phyloP scores from a whole-genome alignment of 345 rosid species.

The Aegle marmelos region DNA sequence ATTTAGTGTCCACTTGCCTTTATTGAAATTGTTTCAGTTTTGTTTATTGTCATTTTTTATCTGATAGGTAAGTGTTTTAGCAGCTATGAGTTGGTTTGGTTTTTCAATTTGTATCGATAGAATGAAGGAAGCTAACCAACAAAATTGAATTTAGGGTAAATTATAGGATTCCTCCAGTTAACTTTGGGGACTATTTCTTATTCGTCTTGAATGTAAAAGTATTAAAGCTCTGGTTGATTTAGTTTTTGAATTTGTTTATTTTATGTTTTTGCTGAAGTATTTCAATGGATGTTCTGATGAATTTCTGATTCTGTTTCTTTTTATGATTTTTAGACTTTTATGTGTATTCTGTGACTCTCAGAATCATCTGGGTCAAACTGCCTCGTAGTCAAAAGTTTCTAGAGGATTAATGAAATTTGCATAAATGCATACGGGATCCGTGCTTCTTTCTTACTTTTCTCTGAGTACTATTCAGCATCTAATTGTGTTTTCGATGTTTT shows the following conservation, averaged over 20 bases:
- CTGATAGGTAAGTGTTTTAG: background rate
- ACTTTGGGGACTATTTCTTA: no score
- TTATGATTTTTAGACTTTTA: background rate
- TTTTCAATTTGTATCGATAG: background rate
- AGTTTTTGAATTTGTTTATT: no score
- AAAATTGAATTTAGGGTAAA: background rate
- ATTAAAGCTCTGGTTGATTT: background rate
- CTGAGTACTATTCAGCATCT: background rate
- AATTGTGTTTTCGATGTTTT: background rate
- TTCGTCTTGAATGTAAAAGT: background rate
- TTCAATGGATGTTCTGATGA: background rate
- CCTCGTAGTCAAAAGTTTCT: background rate
- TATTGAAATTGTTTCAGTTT: background rate
- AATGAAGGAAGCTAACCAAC: background rate
- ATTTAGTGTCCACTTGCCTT: background rate
- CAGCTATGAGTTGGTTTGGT: background rate
- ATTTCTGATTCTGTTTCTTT: background rate
- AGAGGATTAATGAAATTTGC: background rate
- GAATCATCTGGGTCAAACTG: background rate
- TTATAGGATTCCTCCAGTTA: background rate
- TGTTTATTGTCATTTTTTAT: background rate
- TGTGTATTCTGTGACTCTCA: background rate
- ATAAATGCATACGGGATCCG: background rate
- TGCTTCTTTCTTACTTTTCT: background rate
- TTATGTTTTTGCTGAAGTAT: background rate